These are phyloP conservation scores for Apiospora malaysiana DNA, from an alignment of 2,329 filamentous ascomycete genomes.

Conservation along the genomic window DNA sequence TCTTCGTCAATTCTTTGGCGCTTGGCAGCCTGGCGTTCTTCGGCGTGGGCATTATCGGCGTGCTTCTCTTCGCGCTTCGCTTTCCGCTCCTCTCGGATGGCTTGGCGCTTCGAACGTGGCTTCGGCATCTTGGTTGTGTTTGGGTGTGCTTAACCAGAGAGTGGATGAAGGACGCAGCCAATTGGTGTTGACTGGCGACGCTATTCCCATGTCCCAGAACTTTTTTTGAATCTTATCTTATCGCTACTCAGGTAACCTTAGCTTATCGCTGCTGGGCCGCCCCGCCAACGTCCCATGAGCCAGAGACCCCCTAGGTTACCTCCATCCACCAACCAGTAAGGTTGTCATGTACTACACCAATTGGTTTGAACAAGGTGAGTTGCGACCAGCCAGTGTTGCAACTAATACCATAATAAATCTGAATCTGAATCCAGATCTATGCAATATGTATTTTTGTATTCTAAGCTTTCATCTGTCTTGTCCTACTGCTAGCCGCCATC, in stretches of 20 bases:
- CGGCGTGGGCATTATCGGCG: slow-evolving; percentile 24
- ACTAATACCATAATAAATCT: too few species aligned
- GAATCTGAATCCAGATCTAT: too few species aligned
- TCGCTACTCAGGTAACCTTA: too few species aligned
- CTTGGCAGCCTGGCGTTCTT: slow-evolving; percentile 32
- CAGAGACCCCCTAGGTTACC: background rate
- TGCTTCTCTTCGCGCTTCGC: slow-evolving; percentile 37
- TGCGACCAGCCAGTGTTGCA: too few species aligned
- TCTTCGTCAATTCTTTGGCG: slow-evolving; percentile 36
- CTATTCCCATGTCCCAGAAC: slow-evolving; percentile 17
- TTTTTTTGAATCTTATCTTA: slow-evolving; percentile 17
- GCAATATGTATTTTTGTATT: too few species aligned
- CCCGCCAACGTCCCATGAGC: background rate
- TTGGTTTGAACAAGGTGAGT: too few species aligned
- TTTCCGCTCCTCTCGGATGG: slow-evolving; percentile 42
- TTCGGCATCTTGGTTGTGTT: slow-evolving; percentile 38
- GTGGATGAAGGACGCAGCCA: background rate
- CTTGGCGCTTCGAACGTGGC: slow-evolving; percentile 41
- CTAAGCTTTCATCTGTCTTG: too few species aligned
- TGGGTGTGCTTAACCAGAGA: background rate
- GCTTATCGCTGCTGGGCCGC: background rate
- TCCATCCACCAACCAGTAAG: background rate
- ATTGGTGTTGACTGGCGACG: slow-evolving; percentile 2
- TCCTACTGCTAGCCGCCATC: too few species aligned
- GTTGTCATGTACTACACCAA: too few species aligned